Evolutionary conservation across 257 asterid species (phyloP).

Genomic region (Capsicum rhomboideum): DNA sequence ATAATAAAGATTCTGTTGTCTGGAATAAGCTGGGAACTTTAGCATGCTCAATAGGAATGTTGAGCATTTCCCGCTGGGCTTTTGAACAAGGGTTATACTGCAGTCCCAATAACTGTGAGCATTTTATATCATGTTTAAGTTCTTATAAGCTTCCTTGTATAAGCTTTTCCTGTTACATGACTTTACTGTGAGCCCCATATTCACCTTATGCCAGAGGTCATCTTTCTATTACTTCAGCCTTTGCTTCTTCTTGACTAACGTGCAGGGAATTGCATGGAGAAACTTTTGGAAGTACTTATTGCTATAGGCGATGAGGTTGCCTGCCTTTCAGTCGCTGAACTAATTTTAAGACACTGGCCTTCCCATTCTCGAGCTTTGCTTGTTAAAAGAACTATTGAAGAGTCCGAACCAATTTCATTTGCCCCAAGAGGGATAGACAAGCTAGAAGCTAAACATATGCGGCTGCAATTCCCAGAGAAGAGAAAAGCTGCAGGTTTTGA

Average conservation of each 20-base stretch:
- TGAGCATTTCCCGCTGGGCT: slow-evolving; percentile 97
- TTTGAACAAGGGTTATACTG: slow-evolving; percentile 92
- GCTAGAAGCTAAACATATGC: slow-evolving; percentile 74
- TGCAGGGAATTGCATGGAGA: slow-evolving; percentile 99
- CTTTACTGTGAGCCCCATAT: neutral
- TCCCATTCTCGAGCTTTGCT: slow-evolving; percentile 97
- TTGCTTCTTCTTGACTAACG: slow-evolving; percentile 5
- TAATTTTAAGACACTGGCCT: slow-evolving; percentile 92
- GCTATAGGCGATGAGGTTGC: slow-evolving; percentile 99
- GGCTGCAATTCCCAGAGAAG: slow-evolving; percentile 74
- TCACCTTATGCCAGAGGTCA: neutral
- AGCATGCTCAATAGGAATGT: slow-evolving; percentile 91
- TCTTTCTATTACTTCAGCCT: neutral
- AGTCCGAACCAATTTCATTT: slow-evolving; percentile 65
- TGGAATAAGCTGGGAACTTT: slow-evolving; percentile 97
- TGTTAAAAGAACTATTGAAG: slow-evolving; percentile 75
- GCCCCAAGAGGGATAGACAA: slow-evolving; percentile 91
- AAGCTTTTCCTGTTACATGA: slow-evolving; percentile 1
- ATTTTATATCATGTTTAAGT: slow-evolving; percentile 12
- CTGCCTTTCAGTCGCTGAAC: slow-evolving; percentile 79
- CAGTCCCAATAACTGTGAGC: slow-evolving; percentile 96
- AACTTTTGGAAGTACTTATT: slow-evolving; percentile 91
- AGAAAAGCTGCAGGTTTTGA: slow-evolving; percentile 56
- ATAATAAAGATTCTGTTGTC: slow-evolving; percentile 77
- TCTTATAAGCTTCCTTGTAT: neutral